Conservation (phyloP, 176 grass and related monocot species). For the Thalia dealbata region DNA sequence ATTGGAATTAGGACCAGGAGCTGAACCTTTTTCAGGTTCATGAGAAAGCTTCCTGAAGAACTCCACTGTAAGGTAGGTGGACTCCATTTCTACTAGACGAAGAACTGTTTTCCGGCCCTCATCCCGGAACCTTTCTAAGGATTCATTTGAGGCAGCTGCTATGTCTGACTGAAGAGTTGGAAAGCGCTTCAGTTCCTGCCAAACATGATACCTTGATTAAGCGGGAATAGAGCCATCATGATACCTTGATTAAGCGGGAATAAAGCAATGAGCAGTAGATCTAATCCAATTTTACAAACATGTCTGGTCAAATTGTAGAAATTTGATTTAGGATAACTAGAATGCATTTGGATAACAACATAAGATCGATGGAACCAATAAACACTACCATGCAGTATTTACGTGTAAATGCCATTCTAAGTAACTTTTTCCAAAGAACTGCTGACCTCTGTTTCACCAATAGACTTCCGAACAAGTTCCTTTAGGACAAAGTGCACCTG, state of each 20-base stretch:
- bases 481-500: slow-evolving; percentile 97
- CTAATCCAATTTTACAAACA: neutral
- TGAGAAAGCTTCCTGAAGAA: slow-evolving; percentile 98
- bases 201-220: neutral
- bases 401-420: neutral
- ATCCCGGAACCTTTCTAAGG: slow-evolving; percentile 89
- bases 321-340: neutral
- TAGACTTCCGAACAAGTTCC: slow-evolving; percentile 85
- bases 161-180: slow-evolving; percentile 96
- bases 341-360: neutral
- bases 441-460: slow-evolving; percentile 82
- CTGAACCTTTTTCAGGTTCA: slow-evolving; percentile 54
- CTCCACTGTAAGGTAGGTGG: slow-evolving; percentile 90
- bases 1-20: neutral
- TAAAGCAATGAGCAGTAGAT: neutral
- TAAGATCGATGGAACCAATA: neutral
- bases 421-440: neutral
- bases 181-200: slow-evolving; percentile 92
- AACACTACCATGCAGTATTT: neutral
- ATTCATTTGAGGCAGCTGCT: slow-evolving; percentile 91
- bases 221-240: slow-evolving; percentile 3
- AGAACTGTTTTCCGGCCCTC: slow-evolving; percentile 88
- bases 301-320: neutral
- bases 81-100: slow-evolving; percentile 95
- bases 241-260: neutral